Conservation (phyloP, 2,329 filamentous ascomycete genomes). For the Pseudogymnoascus sp. region DNA sequence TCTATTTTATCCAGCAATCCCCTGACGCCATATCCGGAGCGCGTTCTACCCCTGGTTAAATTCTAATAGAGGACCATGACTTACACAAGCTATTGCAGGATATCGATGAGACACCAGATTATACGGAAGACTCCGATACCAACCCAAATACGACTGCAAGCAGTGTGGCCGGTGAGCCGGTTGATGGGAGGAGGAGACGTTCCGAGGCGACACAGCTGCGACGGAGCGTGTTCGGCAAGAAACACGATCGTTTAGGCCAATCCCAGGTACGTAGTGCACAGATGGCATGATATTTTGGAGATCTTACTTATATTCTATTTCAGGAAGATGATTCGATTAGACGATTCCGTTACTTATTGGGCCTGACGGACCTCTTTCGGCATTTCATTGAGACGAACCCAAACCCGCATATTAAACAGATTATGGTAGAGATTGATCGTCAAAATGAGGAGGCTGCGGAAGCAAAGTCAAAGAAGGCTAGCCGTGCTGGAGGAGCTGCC, state of each 20-base stretch:
- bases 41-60: neutral
- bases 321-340: slow-evolving; percentile 93
- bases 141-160: slow-evolving; percentile 68
- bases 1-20: neutral
- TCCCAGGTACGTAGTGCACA: slow-evolving; percentile 61
- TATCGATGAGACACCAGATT: slow-evolving; percentile 59
- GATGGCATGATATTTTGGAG: neutral
- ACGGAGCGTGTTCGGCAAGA: slow-evolving; percentile 88
- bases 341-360: slow-evolving; percentile 88
- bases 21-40: neutral
- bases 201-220: slow-evolving; percentile 84
- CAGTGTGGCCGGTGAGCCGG: slow-evolving; percentile 72
- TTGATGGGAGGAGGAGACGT: slow-evolving; percentile 77
- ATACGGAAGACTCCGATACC: slow-evolving; percentile 60
- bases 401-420: slow-evolving; percentile 87
- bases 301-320: slow-evolving; percentile 7
- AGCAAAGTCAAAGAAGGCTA: slow-evolving; percentile 59
- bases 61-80: neutral
- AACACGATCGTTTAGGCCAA: slow-evolving; percentile 84
- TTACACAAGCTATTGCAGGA: slow-evolving; percentile 37
- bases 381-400: slow-evolving; percentile 98
- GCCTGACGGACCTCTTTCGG: slow-evolving; percentile 91
- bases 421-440: slow-evolving; percentile 89
- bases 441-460: slow-evolving; percentile 72
- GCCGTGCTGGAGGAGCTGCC: slow-evolving; percentile 76